Evolutionary conservation across 306 rosid genomes (phyloP), one percentile per base, ranked within the genome.

Genomic region (Purshia tridentata): DNA sequence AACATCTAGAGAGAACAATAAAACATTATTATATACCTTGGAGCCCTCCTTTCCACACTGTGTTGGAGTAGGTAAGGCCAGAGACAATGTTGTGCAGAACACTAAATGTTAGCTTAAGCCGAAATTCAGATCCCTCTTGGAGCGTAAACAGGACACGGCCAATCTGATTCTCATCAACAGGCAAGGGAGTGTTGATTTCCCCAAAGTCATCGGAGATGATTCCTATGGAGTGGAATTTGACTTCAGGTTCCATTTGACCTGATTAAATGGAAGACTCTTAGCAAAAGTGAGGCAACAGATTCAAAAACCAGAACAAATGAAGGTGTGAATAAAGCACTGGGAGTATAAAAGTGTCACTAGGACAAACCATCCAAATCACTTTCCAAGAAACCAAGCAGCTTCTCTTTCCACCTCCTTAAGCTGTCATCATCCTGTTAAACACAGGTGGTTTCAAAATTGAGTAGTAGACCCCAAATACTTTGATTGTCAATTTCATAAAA

Each of bases 371-470:
- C 82, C 54, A 89, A 65, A 81, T 93, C 96, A 46, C 85, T 86
- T 80, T 91, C 98, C 85, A 89, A 82, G 86, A 86, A 88, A 80
- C 98, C 98, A 65, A 94, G 86, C 75, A 94, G 86, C 89, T 91
- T 88, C 88, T 94, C 97, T 83, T 94, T 94, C 97, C 98, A 94
- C 88, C 96, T 91, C 81, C 98, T 86, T 49, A 94, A 86, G 87
- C 98, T 94, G 69, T 94, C 94, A 82, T 94, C 98, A 74, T 91
- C 97, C 98, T 94, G 74, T 69, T 76, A 60, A 70, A 37, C 65
- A 79, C 48, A 81, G 65, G 45, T 65, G 40, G 50, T 41, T 70
- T 77, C 76, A 70, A 81, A 70, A 46, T 56, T 44, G 11, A 11
- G 62, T 47, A 51, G 45, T 35, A 75, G 39, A 62, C 45, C 54